Evolutionary conservation across 176 grass and related monocot genomes (phyloP), one percentile per base, ranked within the genome.

Genomic region (Carex cristatella): DNA sequence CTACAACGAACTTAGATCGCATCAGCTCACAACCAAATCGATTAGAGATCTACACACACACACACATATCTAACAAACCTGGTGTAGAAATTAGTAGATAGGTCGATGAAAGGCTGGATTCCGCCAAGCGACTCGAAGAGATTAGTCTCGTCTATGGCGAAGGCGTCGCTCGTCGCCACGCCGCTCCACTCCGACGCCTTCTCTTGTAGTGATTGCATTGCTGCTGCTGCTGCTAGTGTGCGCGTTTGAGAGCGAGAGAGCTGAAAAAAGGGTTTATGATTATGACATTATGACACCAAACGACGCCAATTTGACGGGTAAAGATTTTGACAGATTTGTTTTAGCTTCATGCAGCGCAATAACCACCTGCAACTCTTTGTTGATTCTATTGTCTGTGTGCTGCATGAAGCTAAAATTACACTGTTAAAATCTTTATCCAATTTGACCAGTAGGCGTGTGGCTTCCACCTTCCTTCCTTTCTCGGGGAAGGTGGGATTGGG

Each of bases 131-230:
- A 64, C 81, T 94, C 60, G 84, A 94, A 99, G 77, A 95, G 13
- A 92, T 99, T 99, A 60, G 73, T 84, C 0, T 94, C 91, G 71
- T 99, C 95, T 70, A 98, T 92, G 84, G 91, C 91, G 76, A 98
- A 94, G 69, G 93, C 93, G 35, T 98, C 93, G 44, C n/a, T 86
- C 3, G 86, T 84, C 13, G 93, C 91, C 32, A 98, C 93, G 48
- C 95, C 93, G 81, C 91, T 99, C 96, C 93, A 95, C 81, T 95
- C 88, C 81, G 90, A 99, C 83, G 91, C 96, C 93, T 95, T 99
- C 23, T 95, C 88, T 87, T 99, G 96, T 59, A 99, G 88, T 18
- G 88, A 92, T 80, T 95, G 90, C 96, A 99, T 95, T 56, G 44
- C 11, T 44, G 4, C n/a, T 53, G 95, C 94, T 56, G 44, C 11